Percentiles rank a stretch among this genome's conserved stretches.
Evolutionary conservation across 2,329 filamentous ascomycete genomes (phyloP).

Genomic region (Colletotrichum sp.): DNA sequence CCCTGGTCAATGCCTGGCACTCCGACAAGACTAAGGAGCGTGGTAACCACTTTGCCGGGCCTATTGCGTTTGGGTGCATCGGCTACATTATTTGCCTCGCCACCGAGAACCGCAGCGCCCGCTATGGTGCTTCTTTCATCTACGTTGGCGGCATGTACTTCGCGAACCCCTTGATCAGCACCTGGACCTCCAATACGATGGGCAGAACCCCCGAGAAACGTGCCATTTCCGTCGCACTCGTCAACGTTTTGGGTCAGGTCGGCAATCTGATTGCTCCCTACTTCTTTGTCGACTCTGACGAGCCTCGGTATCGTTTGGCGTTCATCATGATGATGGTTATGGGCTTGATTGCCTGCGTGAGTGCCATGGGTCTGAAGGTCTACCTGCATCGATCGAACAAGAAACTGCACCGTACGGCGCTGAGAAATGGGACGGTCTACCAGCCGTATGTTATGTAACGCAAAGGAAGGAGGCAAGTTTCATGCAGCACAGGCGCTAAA

Average conservation of each 20-base stretch:
- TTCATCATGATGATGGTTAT: conserved; percentile 26
- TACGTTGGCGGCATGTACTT: conserved; percentile 23
- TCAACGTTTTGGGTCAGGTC: conserved; percentile 17
- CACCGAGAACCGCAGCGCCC: conserved; percentile 21
- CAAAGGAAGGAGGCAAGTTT: too few relatives aligned
- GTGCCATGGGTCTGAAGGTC: conserved; percentile 19
- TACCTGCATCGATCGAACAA: conserved; percentile 21
- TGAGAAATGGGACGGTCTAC: conserved; percentile 18
- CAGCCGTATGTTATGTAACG: conserved; percentile 22
- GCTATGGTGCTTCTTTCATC: conserved; percentile 25
- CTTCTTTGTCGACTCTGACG: conserved; percentile 27
- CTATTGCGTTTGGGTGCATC: conserved; percentile 23
- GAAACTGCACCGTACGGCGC: conserved; percentile 19
- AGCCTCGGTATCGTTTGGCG: conserved; percentile 25
- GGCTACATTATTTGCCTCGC: conserved; percentile 27
- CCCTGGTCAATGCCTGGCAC: conserved; percentile 22
- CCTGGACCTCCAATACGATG: conserved; percentile 23
- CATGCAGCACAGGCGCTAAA: too few relatives aligned
- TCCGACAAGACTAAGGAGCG: conserved; percentile 24
- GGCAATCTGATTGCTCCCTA: conserved; percentile 30
- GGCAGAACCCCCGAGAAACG: conserved; percentile 28
- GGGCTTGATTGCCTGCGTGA: background rate
- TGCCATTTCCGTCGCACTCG: conserved; percentile 24
- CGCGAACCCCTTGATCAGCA: conserved; percentile 22
- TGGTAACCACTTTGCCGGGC: conserved; percentile 23